Conservation (phyloP, 306 rosid genomes). For the Quercus bicolor region DNA sequence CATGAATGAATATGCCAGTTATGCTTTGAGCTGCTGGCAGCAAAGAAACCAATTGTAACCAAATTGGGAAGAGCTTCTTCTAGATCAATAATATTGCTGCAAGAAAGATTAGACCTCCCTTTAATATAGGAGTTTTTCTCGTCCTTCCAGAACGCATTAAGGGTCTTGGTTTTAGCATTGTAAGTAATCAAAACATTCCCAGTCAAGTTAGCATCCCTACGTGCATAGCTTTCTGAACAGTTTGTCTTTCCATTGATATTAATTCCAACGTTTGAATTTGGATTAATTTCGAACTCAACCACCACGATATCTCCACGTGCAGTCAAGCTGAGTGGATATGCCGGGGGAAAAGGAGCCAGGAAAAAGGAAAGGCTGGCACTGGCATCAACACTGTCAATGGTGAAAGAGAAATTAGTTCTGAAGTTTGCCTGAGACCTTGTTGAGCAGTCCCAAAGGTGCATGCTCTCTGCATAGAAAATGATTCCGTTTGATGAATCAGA, state of each 20-base stretch:
- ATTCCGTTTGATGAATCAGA: background rate
- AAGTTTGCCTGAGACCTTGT: conserved; percentile 11
- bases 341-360: conserved; percentile 1
- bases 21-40: background rate
- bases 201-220: conserved; percentile 4
- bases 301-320: background rate
- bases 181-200: conserved; percentile 16
- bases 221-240: background rate
- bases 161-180: conserved; percentile 18
- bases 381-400: background rate
- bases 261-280: background rate
- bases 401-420: conserved; percentile 17
- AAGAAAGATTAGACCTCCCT: background rate
- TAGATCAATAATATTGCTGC: conserved; percentile 4
- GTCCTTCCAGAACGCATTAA: conserved; percentile 19
- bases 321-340: background rate
- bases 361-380: conserved; percentile 21
- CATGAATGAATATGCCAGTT: conserved; percentile 33
- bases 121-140: background rate
- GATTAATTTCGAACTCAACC: conserved; percentile 27
- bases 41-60: conserved; percentile 38
- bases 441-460: conserved; percentile 18
- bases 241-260: conserved; percentile 9
- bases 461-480: background rate
- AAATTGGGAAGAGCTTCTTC: conserved; percentile 17